Evolutionary conservation across 2,329 filamentous ascomycete species (phyloP), one percentile per base, ranked within the genome.

Genomic region (Sphaceloma murrayae): DNA sequence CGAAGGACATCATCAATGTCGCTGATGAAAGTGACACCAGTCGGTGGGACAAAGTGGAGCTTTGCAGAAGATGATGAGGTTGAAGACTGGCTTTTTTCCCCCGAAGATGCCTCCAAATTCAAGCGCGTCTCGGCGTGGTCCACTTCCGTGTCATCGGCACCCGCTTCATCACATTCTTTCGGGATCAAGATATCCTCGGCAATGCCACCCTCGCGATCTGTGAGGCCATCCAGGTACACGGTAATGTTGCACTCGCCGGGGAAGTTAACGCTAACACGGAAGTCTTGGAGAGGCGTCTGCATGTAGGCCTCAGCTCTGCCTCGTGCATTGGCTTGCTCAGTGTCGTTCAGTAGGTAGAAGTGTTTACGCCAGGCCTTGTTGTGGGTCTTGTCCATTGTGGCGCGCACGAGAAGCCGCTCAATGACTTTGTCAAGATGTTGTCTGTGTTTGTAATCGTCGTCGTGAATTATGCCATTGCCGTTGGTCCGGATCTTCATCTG

Each of bases 361-460:
- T 32, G 32, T 81, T 63, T 10, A 67, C 54, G 10, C 29, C 39
- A 9, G 13, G 27, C 18, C 5, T 1, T 71, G 67, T 3, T 84
- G 67, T 10, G 30, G 11, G 14, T 21, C 29, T 77, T 61, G 8
- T 72, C 58, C 31, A 84, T 71, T 46, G 70, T 69, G 8, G 74
- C 74, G 39, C 70, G 77, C 46, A 83, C 69, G 4, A 85, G 67
- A 59, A 85, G 82, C 19, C 74, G 58, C 50, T 85, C 77, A 47
- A 80, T 77, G 2, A 84, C 66, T 29, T 76, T 67, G 52, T 85
- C 71, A 22, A 85, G 64, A 24, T 24, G 36, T 9, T 40, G 22
- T 14, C 53, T 73, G 80, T 18, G 65, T 63, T n/a, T n/a, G n/a
- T n/a, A n/a, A n/a, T n/a, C n/a, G n/a, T n/a, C n/a, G n/a, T n/a